Percentiles rank a stretch among this genome's conserved stretches.
Evolutionary conservation across 768 basidiomycete species (phyloP).

Genomic region (Clavaria fumosa): DNA sequence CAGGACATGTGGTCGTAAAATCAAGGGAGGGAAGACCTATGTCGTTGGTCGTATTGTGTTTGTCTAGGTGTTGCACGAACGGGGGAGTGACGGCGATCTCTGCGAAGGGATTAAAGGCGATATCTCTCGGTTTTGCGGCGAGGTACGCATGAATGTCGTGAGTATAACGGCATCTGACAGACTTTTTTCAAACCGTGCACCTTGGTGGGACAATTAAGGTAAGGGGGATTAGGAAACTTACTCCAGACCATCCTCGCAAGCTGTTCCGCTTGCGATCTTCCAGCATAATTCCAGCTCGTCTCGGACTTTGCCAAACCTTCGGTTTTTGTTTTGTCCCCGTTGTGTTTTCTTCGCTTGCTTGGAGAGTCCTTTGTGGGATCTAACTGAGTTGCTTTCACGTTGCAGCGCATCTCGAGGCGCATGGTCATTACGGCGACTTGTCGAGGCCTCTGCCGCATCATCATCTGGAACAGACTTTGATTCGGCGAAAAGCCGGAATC

Average conservation of each 20-base stretch:
- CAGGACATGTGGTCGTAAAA: constrained; percentile 40
- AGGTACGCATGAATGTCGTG: constrained; percentile 74
- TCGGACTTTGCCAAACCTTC: constrained; percentile 60
- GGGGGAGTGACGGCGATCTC: constrained; percentile 34
- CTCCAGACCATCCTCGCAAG: constrained; percentile 60
- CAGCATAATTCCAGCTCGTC: constrained; percentile 80
- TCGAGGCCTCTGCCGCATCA: constrained; percentile 49
- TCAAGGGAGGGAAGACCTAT: constrained; percentile 26
- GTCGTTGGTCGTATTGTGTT: constrained; percentile 2
- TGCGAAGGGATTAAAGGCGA: constrained; percentile 36
- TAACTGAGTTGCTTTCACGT: constrained; percentile 13
- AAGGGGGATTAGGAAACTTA: constrained; percentile 27
- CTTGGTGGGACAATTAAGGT: not conserved
- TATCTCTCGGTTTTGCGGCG: constrained; percentile 55
- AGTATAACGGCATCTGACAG: constrained; percentile 55
- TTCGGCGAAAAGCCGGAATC: too few relatives aligned
- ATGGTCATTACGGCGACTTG: constrained; percentile 20
- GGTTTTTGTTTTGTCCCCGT: constrained; percentile 70
- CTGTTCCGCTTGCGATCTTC: constrained; percentile 51
- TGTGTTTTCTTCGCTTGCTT: constrained; percentile 61
- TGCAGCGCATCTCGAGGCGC: constrained; percentile 12
- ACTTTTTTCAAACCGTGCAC: not conserved
- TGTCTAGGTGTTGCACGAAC: constrained; percentile 23
- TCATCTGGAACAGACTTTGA: constrained; percentile 35
- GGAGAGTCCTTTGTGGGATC: constrained; percentile 24